A percentile compares a stretch with the other conserved stretches of the same genome.
phyloP scores from a whole-genome alignment of 176 grass and related monocot genomes.

The Hyparrhenia diplandra region DNA sequence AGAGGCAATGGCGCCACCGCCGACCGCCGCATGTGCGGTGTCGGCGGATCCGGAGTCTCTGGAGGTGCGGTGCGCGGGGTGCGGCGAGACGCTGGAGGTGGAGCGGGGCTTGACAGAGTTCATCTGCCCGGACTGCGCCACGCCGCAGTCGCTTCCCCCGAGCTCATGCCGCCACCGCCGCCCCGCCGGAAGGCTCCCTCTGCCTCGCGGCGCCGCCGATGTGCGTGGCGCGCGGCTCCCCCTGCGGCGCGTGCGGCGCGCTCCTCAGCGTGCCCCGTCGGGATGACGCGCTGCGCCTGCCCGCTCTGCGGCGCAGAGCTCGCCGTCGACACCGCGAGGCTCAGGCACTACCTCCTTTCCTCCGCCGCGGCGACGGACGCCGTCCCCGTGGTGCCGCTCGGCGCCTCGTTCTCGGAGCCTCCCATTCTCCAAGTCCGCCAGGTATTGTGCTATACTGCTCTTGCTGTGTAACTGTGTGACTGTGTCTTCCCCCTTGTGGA shows the following conservation, averaged over 20 bases:
- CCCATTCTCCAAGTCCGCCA: conserved; percentile 15
- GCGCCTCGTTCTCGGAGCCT: not conserved
- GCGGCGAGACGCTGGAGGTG: conserved; percentile 50
- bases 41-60: not conserved
- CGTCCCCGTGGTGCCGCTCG: conserved; percentile 13
- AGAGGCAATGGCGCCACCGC: conserved; percentile 11
- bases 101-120: conserved; percentile 50
- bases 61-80: conserved; percentile 46
- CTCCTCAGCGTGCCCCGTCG: conserved; percentile 44
- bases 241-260: conserved; percentile 33
- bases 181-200: conserved; percentile 36
- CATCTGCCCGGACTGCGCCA: conserved; percentile 50
- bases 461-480: not conserved
- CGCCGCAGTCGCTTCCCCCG: conserved; percentile 48
- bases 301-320: conserved; percentile 43
- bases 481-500: not conserved
- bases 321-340: conserved; percentile 26
- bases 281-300: conserved; percentile 33
- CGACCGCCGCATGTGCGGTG: not conserved
- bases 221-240: conserved; percentile 22
- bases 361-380: conserved; percentile 1
- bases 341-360: conserved; percentile 31
- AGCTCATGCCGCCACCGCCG: conserved; percentile 49
- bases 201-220: conserved; percentile 42
- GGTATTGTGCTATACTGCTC: not conserved